A percentile compares a stretch with the other conserved stretches of the same genome.
These are phyloP conservation scores for Catenaria anguillulae DNA, from an alignment of 371 early-diverging fungal genomes.

Conservation along the genomic window DNA sequence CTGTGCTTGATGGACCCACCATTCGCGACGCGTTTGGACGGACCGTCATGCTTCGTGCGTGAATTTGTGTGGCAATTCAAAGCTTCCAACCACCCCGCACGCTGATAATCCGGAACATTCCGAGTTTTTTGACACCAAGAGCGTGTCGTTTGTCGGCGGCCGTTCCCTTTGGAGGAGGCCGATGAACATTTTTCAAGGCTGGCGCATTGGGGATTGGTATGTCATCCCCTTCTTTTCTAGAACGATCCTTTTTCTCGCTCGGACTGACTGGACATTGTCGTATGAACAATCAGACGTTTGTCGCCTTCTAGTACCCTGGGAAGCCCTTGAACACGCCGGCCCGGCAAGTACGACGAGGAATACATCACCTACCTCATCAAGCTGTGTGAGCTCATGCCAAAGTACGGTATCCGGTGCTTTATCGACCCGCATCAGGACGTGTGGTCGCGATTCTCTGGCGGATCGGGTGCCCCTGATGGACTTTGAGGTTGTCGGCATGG, in stretches of 20 bases:
- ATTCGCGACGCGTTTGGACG: slow-evolving; percentile 31
- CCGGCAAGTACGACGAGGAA: slow-evolving; percentile 69
- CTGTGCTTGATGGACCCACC: not conserved
- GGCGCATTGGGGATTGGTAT: slow-evolving; percentile 50
- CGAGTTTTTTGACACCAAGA: slow-evolving; percentile 36
- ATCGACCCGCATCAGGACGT: slow-evolving; percentile 71
- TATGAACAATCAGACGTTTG: slow-evolving; percentile 39
- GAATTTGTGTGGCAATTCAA: slow-evolving; percentile 46
- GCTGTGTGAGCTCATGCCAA: slow-evolving; percentile 41
- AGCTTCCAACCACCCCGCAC: slow-evolving; percentile 32
- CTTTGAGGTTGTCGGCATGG: slow-evolving; percentile 50
- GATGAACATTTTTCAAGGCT: slow-evolving; percentile 62
- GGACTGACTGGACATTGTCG: too few relatives aligned
- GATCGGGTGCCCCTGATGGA: slow-evolving; percentile 56
- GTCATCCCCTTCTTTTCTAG: too few relatives aligned
- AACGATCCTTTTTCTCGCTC: not conserved
- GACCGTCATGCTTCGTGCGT: slow-evolving; percentile 41
- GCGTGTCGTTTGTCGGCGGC: slow-evolving; percentile 52
- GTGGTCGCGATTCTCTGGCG: slow-evolving; percentile 54
- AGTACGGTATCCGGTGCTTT: slow-evolving; percentile 56
- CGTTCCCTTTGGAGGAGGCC: slow-evolving; percentile 65
- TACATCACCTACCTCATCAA: slow-evolving; percentile 59
- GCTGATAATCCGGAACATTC: slow-evolving; percentile 32
- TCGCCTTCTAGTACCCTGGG: slow-evolving; percentile 71
- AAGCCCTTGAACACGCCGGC: slow-evolving; percentile 62